These are phyloP conservation scores for Heterobasidion occidentale DNA, from an alignment of 1,284 basidiomycete genomes.

Conservation along the genomic window DNA sequence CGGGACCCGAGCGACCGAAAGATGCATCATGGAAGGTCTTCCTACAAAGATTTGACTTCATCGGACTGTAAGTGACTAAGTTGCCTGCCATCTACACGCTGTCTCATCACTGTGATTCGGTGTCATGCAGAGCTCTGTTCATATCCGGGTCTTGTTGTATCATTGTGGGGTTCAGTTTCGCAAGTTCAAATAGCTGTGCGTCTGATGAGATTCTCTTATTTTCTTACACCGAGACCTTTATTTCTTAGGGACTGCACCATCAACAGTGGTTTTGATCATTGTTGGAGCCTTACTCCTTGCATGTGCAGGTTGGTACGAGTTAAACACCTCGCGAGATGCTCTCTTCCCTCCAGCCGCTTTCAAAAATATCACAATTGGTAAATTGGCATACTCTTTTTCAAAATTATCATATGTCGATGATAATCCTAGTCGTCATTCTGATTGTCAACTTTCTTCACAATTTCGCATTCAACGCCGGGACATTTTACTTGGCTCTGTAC, in stretches of 20 bases:
- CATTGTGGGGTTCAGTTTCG: constrained; percentile 72
- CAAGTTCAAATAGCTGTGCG: constrained; percentile 54
- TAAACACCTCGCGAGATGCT: constrained; percentile 53
- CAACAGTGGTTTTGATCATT: constrained; percentile 53
- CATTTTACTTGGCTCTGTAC: constrained; percentile 74
- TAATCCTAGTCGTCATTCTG: constrained; percentile 51
- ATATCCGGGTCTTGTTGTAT: constrained; percentile 68
- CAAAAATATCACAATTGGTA: constrained; percentile 50
- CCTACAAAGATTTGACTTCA: constrained; percentile 56
- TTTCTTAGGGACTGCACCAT: constrained; percentile 47
- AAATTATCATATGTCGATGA: constrained; percentile 12
- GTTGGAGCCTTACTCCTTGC: constrained; percentile 46
- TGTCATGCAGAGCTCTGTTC: constrained; percentile 47
- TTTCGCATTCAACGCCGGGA: constrained; percentile 72
- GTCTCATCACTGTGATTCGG: constrained; percentile 3
- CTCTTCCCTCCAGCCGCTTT: constrained; percentile 64
- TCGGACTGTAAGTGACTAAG: constrained; percentile 52
- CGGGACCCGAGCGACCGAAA: constrained; percentile 35
- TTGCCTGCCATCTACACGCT: neutral
- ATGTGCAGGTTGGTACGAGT: constrained; percentile 57
- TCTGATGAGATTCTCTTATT: constrained; percentile 2
- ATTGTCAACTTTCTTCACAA: constrained; percentile 70
- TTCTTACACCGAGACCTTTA: constrained; percentile 5
- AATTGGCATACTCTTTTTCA: constrained; percentile 16
- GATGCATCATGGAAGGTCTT: constrained; percentile 50